A percentile compares a stretch with the other conserved stretches of the same genome.
Evolutionary conservation across 805 yeast species (phyloP).

Genomic region (Jamesozyma gamospora): DNA sequence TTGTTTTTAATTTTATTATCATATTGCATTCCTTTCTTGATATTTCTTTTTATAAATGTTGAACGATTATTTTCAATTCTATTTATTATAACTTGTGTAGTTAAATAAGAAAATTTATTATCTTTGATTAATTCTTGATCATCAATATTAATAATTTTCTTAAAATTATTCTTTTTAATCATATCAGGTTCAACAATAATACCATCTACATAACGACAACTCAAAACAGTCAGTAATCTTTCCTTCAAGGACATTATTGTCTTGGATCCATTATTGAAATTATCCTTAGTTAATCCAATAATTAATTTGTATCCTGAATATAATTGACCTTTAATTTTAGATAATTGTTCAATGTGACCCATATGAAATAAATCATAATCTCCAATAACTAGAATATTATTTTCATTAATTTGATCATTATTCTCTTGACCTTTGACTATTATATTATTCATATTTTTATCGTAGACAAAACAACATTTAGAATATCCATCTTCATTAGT

Average conservation of each 20-base stretch:
- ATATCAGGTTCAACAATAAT: constrained; percentile 38
- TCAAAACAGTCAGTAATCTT: constrained; percentile 77
- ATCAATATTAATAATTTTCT: constrained; percentile 29
- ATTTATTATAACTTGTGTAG: constrained; percentile 59
- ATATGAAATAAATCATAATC: constrained; percentile 89
- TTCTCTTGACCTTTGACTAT: constrained; percentile 16
- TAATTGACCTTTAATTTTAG: constrained; percentile 27
- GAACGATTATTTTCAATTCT: constrained; percentile 62
- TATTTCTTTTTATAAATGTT: constrained; percentile 77
- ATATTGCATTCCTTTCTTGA: constrained; percentile 59
- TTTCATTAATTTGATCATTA: constrained; percentile 1
- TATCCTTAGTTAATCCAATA: constrained; percentile 47
- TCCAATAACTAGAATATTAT: constrained; percentile 43
- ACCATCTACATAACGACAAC: constrained; percentile 77
- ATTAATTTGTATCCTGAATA: constrained; percentile 41
- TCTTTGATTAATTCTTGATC: constrained; percentile 33
- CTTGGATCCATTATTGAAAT: constrained; percentile 27
- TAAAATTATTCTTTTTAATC: not conserved
- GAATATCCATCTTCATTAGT: constrained; percentile 50
- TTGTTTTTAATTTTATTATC: too few relatives aligned
- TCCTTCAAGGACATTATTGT: constrained; percentile 76
- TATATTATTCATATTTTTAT: constrained; percentile 30
- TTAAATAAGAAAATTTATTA: constrained; percentile 52
- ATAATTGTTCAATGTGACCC: constrained; percentile 75
- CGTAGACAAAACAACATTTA: constrained; percentile 48